Evolutionary conservation across 2,329 filamentous ascomycete genomes (phyloP), one percentile per base, ranked within the genome.

Genomic region (Colletotrichum lentis): DNA sequence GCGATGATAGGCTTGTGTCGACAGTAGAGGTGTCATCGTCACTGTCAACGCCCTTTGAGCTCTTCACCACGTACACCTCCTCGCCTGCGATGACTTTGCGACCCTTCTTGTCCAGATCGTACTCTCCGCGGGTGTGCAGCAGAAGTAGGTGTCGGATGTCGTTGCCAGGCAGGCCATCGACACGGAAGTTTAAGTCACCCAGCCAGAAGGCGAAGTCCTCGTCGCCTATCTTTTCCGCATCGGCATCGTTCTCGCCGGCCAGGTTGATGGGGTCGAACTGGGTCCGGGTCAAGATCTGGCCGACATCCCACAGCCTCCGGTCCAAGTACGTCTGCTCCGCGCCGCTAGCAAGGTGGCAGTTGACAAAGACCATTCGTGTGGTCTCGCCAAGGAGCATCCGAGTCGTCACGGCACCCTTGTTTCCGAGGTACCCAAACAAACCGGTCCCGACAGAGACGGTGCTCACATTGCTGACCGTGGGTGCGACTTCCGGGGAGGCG

Each of bases 121-220:
- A 94, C 78, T 94, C 90, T 67, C 93, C 93, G 41, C 86, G 85
- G 0, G 92, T 91, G 77, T 97, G 95, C 5, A 97, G 84, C 74
- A 90, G 91, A 44, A 99, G 83, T 7, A 98, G 81, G 55, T 91
- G 88, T 39, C 95, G 87, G 54, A 99, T 96, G 76, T 99, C 96
- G 44, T 96, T 91, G 0, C 94, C 94, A 0, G 95, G 92, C 56
- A 98, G 86, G 52, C 91, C 92, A 58, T 96, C 93, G 0, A 99
- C 84, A 39, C 96, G 88, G 76, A 97, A 99, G 77, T 99, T 99
- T 49, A 99, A 84, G 77, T 99, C 96, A 7, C 96, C 96, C 74
- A 97, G 92, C 93, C 95, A 98, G 75, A 99, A 97, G 0, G 90
- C 89, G 79, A 97, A 94, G 75, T 99, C 96, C 72, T 97, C 95